These are phyloP conservation scores for Geoglossum glabrum DNA, from an alignment of 495 filamentous ascomycete species.

Conservation along the genomic window DNA sequence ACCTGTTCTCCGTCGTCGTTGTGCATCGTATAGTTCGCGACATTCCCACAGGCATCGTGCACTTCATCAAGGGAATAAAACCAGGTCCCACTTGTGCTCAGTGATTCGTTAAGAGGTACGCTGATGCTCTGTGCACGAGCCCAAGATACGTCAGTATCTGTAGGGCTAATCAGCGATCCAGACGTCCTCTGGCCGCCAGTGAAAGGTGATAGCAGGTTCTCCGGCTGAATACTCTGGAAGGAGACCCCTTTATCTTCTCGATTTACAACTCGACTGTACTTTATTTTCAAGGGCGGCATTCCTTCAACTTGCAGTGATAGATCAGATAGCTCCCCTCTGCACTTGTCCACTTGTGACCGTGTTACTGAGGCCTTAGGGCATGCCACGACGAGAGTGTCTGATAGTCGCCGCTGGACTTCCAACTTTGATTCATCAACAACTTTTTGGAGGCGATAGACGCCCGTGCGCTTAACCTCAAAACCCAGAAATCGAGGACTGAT, in stretches of 20 bases:
- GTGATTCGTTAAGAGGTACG: slow-evolving; percentile 72
- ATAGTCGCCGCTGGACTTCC: slow-evolving; percentile 57
- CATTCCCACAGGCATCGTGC: slow-evolving; percentile 71
- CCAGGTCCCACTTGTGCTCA: slow-evolving; percentile 60
- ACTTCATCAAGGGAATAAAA: slow-evolving; percentile 81
- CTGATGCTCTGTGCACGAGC: slow-evolving; percentile 50
- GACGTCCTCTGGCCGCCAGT: slow-evolving; percentile 29
- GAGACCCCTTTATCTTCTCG: slow-evolving; percentile 51
- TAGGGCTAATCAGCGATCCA: slow-evolving; percentile 30
- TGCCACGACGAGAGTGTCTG: slow-evolving; percentile 57
- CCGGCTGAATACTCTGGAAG: slow-evolving; percentile 79
- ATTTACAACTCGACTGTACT: slow-evolving; percentile 73
- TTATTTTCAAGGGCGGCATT: slow-evolving; percentile 77
- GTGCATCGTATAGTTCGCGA: slow-evolving; percentile 53
- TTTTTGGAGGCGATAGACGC: slow-evolving; percentile 62
- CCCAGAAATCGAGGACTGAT: slow-evolving; percentile 34
- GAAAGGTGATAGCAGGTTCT: slow-evolving; percentile 62
- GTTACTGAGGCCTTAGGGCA: slow-evolving; percentile 65
- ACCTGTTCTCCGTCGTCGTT: slow-evolving; percentile 42
- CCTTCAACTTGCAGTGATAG: slow-evolving; percentile 64
- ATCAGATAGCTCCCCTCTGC: slow-evolving; percentile 71
- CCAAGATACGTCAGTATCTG: slow-evolving; percentile 55
- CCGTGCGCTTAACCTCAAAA: slow-evolving; percentile 55
- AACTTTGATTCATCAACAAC: slow-evolving; percentile 86
- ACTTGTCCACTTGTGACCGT: slow-evolving; percentile 41